phyloP scores from a whole-genome alignment of 202 grass and related monocot genomes.

The Alloteropsis angusta region DNA sequence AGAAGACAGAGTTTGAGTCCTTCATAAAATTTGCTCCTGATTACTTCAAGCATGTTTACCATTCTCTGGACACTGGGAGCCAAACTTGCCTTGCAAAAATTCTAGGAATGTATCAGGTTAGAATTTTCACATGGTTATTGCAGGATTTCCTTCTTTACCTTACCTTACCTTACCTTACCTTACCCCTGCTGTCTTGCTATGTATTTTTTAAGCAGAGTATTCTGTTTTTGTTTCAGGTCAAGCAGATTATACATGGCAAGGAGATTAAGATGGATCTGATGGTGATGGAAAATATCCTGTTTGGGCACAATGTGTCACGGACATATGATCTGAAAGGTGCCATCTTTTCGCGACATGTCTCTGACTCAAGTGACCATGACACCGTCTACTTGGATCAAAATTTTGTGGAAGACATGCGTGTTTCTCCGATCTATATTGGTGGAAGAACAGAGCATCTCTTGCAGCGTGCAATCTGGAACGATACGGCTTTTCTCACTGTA shows the following conservation, averaged over 20 bases:
- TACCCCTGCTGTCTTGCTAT: too few relatives aligned
- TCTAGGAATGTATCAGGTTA: conserved; percentile 95
- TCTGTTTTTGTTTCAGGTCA: too few relatives aligned
- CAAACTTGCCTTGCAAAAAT: conserved; percentile 96
- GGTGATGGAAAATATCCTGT: conserved; percentile 99
- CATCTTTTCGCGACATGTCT: conserved; percentile 42
- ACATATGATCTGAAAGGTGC: conserved; percentile 92
- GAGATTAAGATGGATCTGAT: conserved; percentile 78
- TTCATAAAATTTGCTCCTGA: conserved; percentile 83
- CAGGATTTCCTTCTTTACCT: too few relatives aligned
- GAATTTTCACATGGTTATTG: too few relatives aligned
- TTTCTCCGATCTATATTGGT: conserved; percentile 90
- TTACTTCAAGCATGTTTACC: conserved; percentile 78
- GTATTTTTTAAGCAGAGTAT: too few relatives aligned
- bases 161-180: too few relatives aligned
- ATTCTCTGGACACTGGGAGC: conserved; percentile 73
- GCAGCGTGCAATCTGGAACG: conserved; percentile 97
- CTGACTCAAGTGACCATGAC: conserved; percentile 43
- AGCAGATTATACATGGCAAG: conserved; percentile 70
- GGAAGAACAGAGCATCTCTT: conserved; percentile 90
- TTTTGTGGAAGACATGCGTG: conserved; percentile 69
- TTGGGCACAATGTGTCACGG: conserved; percentile 70
- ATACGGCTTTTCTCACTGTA: conserved; percentile 95
- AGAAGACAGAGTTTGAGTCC: conserved; percentile 88
- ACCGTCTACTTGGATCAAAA: conserved; percentile 92